Base-by-base conservation (phyloP, 257 asterid genomes). In the Jacaranda copaia region DNA sequence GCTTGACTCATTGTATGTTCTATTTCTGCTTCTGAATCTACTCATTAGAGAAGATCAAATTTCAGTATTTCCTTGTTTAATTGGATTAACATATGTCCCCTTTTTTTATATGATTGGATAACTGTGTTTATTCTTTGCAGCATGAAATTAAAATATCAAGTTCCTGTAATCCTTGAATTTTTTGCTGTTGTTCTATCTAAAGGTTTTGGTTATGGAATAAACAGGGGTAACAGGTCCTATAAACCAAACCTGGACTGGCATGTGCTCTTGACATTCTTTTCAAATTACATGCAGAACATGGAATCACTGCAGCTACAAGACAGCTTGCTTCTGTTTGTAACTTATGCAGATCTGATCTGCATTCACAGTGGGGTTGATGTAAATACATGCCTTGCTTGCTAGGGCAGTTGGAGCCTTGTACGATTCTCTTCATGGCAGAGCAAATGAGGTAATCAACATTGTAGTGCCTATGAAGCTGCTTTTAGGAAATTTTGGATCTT, bases 401-500 rank as follows among this genome's bases (percentile, higher is more conserved):
- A 98, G 99, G 73, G 98, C 99, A 38, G 99, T 93, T 79, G 99
- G 99, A 80, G 99, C 99, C 61, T 81, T 95, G 89, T 95, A 95
- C 84, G 98, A 98, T 70, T 97, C 99, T 52, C 98, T 95, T 80
- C 99, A 95, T 81, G 99, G 99, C 81, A 98, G 99, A 79, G 99
- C 99, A 8, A 95, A 93, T 78, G 99, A 95, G 97, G 99, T 95
- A 89, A 16, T 16, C 48, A 4, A n/a, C 69, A 51, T 40, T 57
- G 55, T 64, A 66, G 56, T 74, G 38, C 49, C 36, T 65, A 4
- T 53, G 32, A 25, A 25, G 32, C 32, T 0, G 32, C 32, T 25
- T 25, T 25, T 25, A 25, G 32, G 32, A 25, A 25, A 25, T 25
- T 25, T 25, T 25, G 2, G 32, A 2, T 25, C 32, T 25, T 25